Evolutionary conservation across 2,329 filamentous ascomycete genomes (phyloP), one percentile per base, ranked within the genome.

Genomic region (Hypomyces rosellus): DNA sequence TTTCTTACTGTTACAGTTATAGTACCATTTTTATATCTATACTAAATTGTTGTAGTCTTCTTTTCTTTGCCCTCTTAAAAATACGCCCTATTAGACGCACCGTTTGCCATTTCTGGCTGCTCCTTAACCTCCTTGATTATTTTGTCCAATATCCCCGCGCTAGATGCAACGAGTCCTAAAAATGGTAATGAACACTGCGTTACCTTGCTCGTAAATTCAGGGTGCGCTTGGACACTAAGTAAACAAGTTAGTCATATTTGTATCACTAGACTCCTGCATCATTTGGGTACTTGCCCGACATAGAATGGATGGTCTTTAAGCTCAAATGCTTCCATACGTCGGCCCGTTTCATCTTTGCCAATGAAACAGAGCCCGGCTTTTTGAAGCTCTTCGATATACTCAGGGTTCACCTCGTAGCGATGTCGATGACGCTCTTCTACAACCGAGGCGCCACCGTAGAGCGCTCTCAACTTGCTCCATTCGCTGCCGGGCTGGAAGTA

Each of bases 391-490:
- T 85, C 81, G 47, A 95, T 81, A 62, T 85, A 85, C 11, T 81
- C 78, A 0, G 90, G 89, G 70, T 95, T 95, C 57, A 95, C 88
- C 72, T 96, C 90, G 65, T 95, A 96, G 36, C 89, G 81, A 69
- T 96, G 90, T 53, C 90, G 82, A 68, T 96, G 90, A 46, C 90
- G 81, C 74, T 95, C 90, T 52, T 77, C 69, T 40, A 86, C 77
- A 15, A 70, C 67, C 1, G 73, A 66, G 1, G 69, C 72, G 2
- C 72, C 69, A 3, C 84, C 85, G 66, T 95, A 95, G 9, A 95
- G 71, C 7, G 80, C 78, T 14, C 89, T 84, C 22, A 95, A 77
- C 58, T 84, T 84, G 51, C 82, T 88, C 88, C 87, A 93, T 61
- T 92, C 85, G 41, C 78, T 87, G 48, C 80, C 81, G 1, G 77